phyloP scores from a whole-genome alignment of 164 flowering plant species.

The Pachysandra terminalis region DNA sequence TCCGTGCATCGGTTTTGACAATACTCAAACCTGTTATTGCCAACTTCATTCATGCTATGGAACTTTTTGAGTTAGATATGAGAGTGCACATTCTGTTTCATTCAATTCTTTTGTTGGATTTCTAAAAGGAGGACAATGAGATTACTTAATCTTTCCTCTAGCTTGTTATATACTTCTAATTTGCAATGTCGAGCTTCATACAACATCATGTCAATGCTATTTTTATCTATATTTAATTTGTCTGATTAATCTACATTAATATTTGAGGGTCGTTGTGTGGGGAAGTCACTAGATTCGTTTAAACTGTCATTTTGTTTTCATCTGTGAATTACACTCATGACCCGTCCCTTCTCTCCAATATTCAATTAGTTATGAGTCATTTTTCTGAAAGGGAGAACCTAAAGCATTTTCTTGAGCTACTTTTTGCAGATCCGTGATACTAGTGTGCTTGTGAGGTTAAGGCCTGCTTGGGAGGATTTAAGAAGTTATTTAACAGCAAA shows the following conservation, averaged over 20 bases:
- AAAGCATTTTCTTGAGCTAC: not conserved
- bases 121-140: not conserved
- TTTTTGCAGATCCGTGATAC: slow-evolving; percentile 88
- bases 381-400: not conserved
- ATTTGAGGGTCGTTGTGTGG: too few relatives aligned
- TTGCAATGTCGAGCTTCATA: not conserved
- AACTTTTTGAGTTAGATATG: not conserved
- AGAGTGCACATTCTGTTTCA: not conserved
- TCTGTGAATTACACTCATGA: too few relatives aligned
- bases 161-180: not conserved
- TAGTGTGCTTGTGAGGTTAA: slow-evolving; percentile 92
- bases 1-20: too few relatives aligned
- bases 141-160: not conserved
- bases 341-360: too few relatives aligned
- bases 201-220: too few relatives aligned
- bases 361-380: too few relatives aligned
- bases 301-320: too few relatives aligned
- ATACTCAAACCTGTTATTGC: too few relatives aligned
- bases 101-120: not conserved
- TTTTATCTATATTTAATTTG: not conserved
- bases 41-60: too few relatives aligned
- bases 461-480: slow-evolving; percentile 98
- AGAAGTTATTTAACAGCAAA: slow-evolving; percentile 90
- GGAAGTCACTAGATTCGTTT: too few relatives aligned
- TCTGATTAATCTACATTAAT: not conserved